A percentile compares a stretch with the other conserved stretches of the same genome.
These are phyloP conservation scores for Elaeis oleifera DNA, from an alignment of 202 grass and related monocot species.

Conservation along the genomic window DNA sequence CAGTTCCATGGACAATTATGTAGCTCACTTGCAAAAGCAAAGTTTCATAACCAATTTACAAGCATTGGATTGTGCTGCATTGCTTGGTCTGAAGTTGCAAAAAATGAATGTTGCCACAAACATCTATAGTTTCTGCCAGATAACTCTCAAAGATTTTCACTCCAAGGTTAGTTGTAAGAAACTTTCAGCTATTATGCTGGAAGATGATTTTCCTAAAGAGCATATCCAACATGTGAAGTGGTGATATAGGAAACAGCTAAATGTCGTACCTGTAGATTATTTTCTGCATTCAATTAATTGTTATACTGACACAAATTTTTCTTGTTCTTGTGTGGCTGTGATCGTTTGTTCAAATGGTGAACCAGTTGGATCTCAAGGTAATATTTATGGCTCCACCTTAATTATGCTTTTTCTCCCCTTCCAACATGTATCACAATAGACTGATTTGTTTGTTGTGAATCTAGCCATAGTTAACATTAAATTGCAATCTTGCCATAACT, in stretches of 20 bases:
- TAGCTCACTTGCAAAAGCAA: constrained; percentile 96
- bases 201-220: too few relatives aligned
- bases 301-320: constrained; percentile 12
- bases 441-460: too few relatives aligned
- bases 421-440: too few relatives aligned
- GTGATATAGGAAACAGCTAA: too few relatives aligned
- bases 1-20: constrained; percentile 63
- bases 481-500: too few relatives aligned
- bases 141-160: constrained; percentile 94
- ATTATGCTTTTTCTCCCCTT: background rate
- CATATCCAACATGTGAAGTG: too few relatives aligned
- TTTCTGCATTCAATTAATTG: background rate
- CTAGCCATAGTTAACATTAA: too few relatives aligned
- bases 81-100: constrained; percentile 73
- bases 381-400: background rate
- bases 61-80: constrained; percentile 76
- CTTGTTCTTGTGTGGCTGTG: constrained; percentile 10
- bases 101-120: constrained; percentile 75
- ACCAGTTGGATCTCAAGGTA: constrained; percentile 99
- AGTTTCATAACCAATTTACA: constrained; percentile 99
- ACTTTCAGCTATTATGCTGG: too few relatives aligned
- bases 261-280: too few relatives aligned
- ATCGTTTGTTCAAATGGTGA: constrained; percentile 15
- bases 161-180: constrained; percentile 62
- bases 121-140: constrained; percentile 73